Evolutionary conservation across 2,329 filamentous ascomycete genomes (phyloP).

Genomic region (Botrytis galanthina): DNA sequence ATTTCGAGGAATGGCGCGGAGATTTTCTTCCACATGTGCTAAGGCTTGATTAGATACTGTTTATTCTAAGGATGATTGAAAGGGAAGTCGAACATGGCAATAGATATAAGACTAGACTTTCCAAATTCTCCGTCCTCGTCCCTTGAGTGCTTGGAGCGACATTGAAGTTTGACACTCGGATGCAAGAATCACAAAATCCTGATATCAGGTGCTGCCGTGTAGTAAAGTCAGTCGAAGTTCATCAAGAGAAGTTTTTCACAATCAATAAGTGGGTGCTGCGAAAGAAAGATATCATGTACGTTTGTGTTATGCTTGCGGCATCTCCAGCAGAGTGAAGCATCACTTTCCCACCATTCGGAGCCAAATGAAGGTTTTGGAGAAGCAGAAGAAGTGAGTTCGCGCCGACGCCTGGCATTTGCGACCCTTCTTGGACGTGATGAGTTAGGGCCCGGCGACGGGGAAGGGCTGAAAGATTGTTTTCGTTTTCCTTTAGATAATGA

Average conservation of each 20-base stretch:
- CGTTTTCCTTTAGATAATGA: background rate
- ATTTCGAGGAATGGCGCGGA: constrained; percentile 17
- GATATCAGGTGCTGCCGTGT: constrained; percentile 17
- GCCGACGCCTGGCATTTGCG: constrained; percentile 16
- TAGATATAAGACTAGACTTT: constrained; percentile 26
- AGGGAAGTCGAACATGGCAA: constrained; percentile 20
- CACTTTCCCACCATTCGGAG: constrained; percentile 3
- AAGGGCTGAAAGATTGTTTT: constrained; percentile 13
- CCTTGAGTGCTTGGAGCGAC: constrained; percentile 22
- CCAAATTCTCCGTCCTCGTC: constrained; percentile 24
- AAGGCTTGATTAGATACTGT: background rate
- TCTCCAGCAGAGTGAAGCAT: constrained; percentile 17
- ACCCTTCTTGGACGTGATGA: constrained; percentile 1
- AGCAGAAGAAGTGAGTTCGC: background rate
- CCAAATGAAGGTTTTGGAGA: background rate
- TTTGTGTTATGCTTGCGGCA: constrained; percentile 16
- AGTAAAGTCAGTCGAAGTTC: background rate
- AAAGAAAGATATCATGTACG: background rate
- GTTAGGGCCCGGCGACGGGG: constrained; percentile 1
- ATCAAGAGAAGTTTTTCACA: background rate
- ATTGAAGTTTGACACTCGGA: constrained; percentile 24
- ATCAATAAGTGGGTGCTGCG: background rate
- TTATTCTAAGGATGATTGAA: background rate
- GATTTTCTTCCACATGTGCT: constrained; percentile 25
- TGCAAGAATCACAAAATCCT: constrained; percentile 24